Conservation (phyloP, 1,139 yeast genomes). For the Candida dubliniensis region DNA sequence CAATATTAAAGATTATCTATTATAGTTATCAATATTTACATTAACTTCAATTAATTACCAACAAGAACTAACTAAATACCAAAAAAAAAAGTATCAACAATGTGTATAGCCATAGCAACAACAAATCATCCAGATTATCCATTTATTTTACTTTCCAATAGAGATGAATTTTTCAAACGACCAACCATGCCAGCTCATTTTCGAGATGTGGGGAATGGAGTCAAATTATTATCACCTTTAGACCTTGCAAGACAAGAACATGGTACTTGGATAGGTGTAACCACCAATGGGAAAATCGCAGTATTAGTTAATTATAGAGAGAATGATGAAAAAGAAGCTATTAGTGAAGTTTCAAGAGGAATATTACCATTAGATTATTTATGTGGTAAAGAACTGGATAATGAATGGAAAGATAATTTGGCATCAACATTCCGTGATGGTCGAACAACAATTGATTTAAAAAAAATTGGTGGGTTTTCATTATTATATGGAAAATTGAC, state of each 20-base stretch:
- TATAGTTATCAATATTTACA: not conserved
- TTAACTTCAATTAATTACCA: too few species aligned
- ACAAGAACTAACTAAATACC: too few species aligned
- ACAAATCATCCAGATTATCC: slow-evolving; percentile 66
- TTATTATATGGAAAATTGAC: slow-evolving; percentile 66
- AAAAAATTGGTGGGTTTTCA: slow-evolving; percentile 78
- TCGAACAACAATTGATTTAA: slow-evolving; percentile 28
- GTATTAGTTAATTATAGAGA: slow-evolving; percentile 75
- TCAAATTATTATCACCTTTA: slow-evolving; percentile 60
- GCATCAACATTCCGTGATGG: slow-evolving; percentile 25
- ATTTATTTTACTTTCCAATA: slow-evolving; percentile 70
- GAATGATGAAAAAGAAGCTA: slow-evolving; percentile 22
- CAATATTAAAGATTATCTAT: too few species aligned
- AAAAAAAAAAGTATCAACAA: slow-evolving; percentile 17
- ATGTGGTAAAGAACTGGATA: slow-evolving; percentile 33
- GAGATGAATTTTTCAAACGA: slow-evolving; percentile 81
- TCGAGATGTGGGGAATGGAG: slow-evolving; percentile 33
- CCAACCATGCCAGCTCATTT: slow-evolving; percentile 68
- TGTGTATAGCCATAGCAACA: slow-evolving; percentile 69
- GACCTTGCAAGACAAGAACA: slow-evolving; percentile 74
- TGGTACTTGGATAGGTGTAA: slow-evolving; percentile 92
- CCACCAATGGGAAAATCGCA: slow-evolving; percentile 62
- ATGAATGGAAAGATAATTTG: slow-evolving; percentile 49
- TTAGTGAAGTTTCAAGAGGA: slow-evolving; percentile 67
- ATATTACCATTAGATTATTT: slow-evolving; percentile 62